A percentile compares a stretch with the other conserved stretches of the same genome.
Conservation (phyloP, 495 filamentous ascomycete species). For the Penicillium silybi region DNA sequence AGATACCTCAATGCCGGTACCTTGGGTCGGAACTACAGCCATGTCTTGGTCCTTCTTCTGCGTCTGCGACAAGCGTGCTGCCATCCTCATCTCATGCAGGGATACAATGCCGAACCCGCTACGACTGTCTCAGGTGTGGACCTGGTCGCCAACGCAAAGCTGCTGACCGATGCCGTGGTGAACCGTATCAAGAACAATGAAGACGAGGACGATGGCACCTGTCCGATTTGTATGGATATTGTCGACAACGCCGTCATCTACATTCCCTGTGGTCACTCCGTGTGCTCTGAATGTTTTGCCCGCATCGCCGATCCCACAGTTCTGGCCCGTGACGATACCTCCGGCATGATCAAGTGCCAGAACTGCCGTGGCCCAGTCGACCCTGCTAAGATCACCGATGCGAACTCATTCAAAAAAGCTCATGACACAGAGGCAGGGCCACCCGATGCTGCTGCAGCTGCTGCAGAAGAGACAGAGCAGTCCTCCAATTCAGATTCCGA, state of each 20-base stretch:
- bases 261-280: conserved; percentile 80
- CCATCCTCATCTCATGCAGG: conserved; percentile 85
- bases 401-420: conserved; percentile 68
- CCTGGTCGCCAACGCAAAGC: conserved; percentile 63
- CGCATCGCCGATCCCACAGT: conserved; percentile 61
- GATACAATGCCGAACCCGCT: conserved; percentile 56
- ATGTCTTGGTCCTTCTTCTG: conserved; percentile 79
- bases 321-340: conserved; percentile 57
- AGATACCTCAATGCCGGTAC: conserved; percentile 68
- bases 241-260: conserved; percentile 74
- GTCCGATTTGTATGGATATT: conserved; percentile 78
- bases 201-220: conserved; percentile 49
- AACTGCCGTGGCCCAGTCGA: conserved; percentile 66
- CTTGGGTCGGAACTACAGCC: conserved; percentile 75
- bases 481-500: conserved; percentile 28
- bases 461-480: conserved; percentile 38
- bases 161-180: conserved; percentile 59
- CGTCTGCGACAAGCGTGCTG: conserved; percentile 84
- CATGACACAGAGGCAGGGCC: conserved; percentile 47
- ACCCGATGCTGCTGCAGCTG: conserved; percentile 12
- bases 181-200: conserved; percentile 60
- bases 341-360: conserved; percentile 62
- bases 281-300: conserved; percentile 75
- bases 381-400: conserved; percentile 66
- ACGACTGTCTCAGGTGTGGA: conserved; percentile 55